Conservation (phyloP, 2,329 filamentous ascomycete genomes). For the Fusarium brevicatenulatum region DNA sequence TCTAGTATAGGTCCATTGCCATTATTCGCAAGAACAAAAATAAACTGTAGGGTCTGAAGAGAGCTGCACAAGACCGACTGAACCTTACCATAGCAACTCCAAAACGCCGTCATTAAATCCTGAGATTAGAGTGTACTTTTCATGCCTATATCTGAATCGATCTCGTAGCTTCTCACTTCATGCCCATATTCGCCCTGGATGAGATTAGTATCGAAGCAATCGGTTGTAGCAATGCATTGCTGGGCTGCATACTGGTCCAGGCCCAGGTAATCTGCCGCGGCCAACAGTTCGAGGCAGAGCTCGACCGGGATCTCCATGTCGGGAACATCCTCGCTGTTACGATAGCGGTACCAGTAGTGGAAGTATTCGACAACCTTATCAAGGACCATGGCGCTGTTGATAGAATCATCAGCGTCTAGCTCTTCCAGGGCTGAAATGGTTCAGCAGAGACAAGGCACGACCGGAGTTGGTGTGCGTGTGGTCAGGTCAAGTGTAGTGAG, state of each 20-base stretch:
- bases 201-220: slow-evolving; percentile 45
- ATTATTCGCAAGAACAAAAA: slow-evolving; percentile 27
- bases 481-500: slow-evolving; percentile 74
- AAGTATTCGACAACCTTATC: slow-evolving; percentile 87
- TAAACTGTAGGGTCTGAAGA: neutral
- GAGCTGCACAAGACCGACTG: slow-evolving; percentile 10
- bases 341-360: slow-evolving; percentile 82
- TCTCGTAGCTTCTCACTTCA: slow-evolving; percentile 44
- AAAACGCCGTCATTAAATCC: slow-evolving; percentile 20
- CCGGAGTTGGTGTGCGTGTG: slow-evolving; percentile 30
- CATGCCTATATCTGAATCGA: neutral
- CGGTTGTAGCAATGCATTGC: slow-evolving; percentile 45
- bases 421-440: slow-evolving; percentile 14
- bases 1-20: slow-evolving; percentile 21
- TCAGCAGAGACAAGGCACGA: slow-evolving; percentile 22
- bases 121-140: neutral
- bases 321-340: slow-evolving; percentile 75
- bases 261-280: slow-evolving; percentile 80
- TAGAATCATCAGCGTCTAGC: slow-evolving; percentile 39
- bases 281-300: slow-evolving; percentile 79
- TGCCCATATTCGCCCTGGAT: slow-evolving; percentile 51
- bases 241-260: slow-evolving; percentile 63
- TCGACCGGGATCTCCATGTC: slow-evolving; percentile 86
- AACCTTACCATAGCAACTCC: slow-evolving; percentile 32
- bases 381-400: slow-evolving; percentile 72